Percentiles rank a stretch among this genome's conserved stretches.
Conservation (phyloP, 345 rosid species). For the Moringa oleifera region DNA sequence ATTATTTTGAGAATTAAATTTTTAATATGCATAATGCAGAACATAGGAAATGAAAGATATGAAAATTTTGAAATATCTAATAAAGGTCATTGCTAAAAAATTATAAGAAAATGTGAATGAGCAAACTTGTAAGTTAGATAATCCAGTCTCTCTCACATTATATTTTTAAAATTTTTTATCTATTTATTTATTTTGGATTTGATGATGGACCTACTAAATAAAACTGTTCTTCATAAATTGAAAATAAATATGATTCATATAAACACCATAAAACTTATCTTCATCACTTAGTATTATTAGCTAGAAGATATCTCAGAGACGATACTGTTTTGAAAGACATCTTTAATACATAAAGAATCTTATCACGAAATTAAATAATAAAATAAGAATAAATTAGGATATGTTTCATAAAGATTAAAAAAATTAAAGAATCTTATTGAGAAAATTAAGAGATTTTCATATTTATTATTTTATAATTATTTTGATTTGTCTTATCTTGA, state of each 20-base stretch:
- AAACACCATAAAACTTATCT: constrained; percentile 86
- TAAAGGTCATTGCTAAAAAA: background rate
- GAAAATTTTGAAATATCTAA: background rate
- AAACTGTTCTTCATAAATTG: constrained; percentile 46
- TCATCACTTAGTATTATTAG: constrained; percentile 50
- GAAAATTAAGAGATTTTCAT: no score
- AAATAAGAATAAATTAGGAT: no score
- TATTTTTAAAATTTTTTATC: no score
- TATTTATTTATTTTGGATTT: no score
- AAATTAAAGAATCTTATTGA: no score
- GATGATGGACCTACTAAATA: constrained; percentile 1
- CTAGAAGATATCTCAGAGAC: constrained; percentile 58
- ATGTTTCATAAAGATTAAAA: no score
- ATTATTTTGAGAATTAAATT: background rate
- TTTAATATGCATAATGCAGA: no score
- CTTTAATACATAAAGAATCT: no score
- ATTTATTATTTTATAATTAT: no score
- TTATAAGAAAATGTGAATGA: background rate
- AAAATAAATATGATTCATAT: constrained; percentile 95
- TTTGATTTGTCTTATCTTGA: no score
- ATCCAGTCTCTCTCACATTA: no score
- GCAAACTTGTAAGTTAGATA: background rate
- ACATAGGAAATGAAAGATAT: background rate
- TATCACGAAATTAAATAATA: no score
- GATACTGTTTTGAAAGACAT: constrained; percentile 62